Conservation (phyloP, 768 basidiomycete genomes). For the Rhizopogon sp. region DNA sequence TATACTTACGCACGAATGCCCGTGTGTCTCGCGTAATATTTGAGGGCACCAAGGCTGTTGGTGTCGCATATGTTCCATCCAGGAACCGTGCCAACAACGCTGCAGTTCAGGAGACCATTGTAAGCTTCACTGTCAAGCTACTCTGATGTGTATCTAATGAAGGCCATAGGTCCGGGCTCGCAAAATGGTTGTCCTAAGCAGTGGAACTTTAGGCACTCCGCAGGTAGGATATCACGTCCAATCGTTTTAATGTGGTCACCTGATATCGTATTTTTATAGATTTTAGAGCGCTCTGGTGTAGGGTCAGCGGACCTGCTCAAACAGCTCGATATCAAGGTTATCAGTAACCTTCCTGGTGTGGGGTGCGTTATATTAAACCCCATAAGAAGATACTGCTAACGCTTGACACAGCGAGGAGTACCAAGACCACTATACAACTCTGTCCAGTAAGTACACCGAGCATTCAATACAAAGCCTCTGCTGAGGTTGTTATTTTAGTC, state of each 20-base stretch:
- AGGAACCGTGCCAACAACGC: slow-evolving; percentile 52
- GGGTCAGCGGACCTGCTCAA: slow-evolving; percentile 50
- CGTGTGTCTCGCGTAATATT: slow-evolving; percentile 69
- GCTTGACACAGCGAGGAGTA: slow-evolving; percentile 49
- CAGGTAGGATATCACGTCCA: slow-evolving; percentile 24
- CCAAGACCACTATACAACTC: slow-evolving; percentile 71
- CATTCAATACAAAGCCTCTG: neutral
- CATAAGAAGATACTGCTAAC: neutral
- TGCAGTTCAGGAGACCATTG: slow-evolving; percentile 55
- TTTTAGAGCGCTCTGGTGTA: slow-evolving; percentile 70
- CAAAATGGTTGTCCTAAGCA: slow-evolving; percentile 62
- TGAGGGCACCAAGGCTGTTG: slow-evolving; percentile 67
- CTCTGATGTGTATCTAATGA: neutral
- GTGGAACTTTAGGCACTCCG: slow-evolving; percentile 65
- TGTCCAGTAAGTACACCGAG: slow-evolving; percentile 40
- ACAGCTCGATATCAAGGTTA: slow-evolving; percentile 54
- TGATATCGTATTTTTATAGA: slow-evolving; percentile 25
- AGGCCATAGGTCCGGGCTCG: slow-evolving; percentile 42
- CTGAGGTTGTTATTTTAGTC: slow-evolving; percentile 31
- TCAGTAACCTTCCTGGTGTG: slow-evolving; percentile 67
- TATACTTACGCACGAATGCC: slow-evolving; percentile 61
- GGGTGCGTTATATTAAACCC: slow-evolving; percentile 36
- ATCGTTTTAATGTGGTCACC: neutral
- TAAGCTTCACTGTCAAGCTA: slow-evolving; percentile 3
- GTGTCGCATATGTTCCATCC: slow-evolving; percentile 63